Conservation (phyloP, 2,329 filamentous ascomycete species). For the Ophiocordyceps camponoti-leonardi region DNA sequence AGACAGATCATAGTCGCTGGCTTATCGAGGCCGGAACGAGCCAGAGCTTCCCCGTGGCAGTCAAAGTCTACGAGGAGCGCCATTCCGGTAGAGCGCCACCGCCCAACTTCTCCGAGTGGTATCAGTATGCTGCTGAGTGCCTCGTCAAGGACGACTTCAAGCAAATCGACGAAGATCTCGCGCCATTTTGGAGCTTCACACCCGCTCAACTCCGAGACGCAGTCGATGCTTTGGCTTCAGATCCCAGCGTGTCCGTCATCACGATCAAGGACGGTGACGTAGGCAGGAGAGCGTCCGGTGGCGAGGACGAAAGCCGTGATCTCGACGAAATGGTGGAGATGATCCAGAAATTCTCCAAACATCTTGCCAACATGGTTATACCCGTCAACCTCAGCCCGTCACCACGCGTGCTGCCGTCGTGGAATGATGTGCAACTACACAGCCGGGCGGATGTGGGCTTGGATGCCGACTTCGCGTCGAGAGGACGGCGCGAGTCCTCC, state of each 20-base stretch:
- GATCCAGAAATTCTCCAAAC: constrained; percentile 52
- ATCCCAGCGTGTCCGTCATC: constrained; percentile 27
- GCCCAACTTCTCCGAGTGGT: constrained; percentile 74
- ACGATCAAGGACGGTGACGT: constrained; percentile 50
- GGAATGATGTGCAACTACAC: constrained; percentile 31
- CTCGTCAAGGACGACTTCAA: constrained; percentile 66
- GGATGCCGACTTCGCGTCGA: constrained; percentile 12
- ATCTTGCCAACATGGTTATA: constrained; percentile 68
- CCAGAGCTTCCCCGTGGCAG: constrained; percentile 26
- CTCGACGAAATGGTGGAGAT: constrained; percentile 39
- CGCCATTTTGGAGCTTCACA: constrained; percentile 61
- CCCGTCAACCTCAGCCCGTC: constrained; percentile 55
- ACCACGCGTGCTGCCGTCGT: constrained; percentile 29
- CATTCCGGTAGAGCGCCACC: constrained; percentile 54
- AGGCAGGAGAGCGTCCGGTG: constrained; percentile 16
- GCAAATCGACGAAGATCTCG: constrained; percentile 56
- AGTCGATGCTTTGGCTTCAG: constrained; percentile 19
- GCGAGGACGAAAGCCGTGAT: constrained; percentile 14
- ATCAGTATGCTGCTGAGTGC: constrained; percentile 56
- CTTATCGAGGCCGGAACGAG: constrained; percentile 27
- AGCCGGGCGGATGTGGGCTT: constrained; percentile 9
- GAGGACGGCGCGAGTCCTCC: constrained; percentile 6
- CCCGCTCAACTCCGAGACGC: constrained; percentile 51
- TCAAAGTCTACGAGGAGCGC: constrained; percentile 30
- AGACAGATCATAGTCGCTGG: constrained; percentile 31